Base-by-base conservation (phyloP, 495 filamentous ascomycete genomes). In the Tuber borchii region DNA sequence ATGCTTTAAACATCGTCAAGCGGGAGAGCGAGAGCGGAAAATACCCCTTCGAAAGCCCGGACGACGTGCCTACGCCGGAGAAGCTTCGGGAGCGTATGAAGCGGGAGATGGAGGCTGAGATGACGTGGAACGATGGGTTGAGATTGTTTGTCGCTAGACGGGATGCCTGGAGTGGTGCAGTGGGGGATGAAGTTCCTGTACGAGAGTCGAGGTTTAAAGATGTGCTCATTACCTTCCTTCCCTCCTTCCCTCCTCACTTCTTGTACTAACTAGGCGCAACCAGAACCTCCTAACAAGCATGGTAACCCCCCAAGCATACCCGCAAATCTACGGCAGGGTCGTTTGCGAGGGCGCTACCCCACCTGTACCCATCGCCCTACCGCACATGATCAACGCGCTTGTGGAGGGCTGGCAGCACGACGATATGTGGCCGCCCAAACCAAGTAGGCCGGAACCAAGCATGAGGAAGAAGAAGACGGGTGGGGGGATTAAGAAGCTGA, bases 321-420 rank as follows among this genome's bases (percentile, higher is more conserved):
- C 89, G 3, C 90, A 91, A 17, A 93, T 99, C 74, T 98, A 97
- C 86, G 90, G 89, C 81, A 97, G 97, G 83, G 90, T 97, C 72
- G 88, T 97, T 51, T 79, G 93, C 7, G 90, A 95, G 79, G 87
- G 87, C 26, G 87, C 93, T 75, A 91, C 92, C 1, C 94, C 95
- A 0, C 89, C 89, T 1, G 89, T 96, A 16, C 95, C 95, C 22
- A 90, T 99, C 75, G 97, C 97, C 80, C 88, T 99, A 9, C 83
- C 86, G 46, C 92, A 96, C 80, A 88, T 97, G 82, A 89, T 91
- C 37, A 87, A 89, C n/a, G 88, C 92, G 43, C 90, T 95, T 80
- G 94, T 98, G 3, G 88, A 91, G 61, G 95, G 95, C 45, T 98
- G 95, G 95, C 95, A 96, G 83, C 87, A 91, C 68, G 94, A 96